Percentiles rank a stretch among this genome's conserved stretches.
Evolutionary conservation across 148 eudicot genomes (phyloP).

Genomic region (Gaultheria prostrata): DNA sequence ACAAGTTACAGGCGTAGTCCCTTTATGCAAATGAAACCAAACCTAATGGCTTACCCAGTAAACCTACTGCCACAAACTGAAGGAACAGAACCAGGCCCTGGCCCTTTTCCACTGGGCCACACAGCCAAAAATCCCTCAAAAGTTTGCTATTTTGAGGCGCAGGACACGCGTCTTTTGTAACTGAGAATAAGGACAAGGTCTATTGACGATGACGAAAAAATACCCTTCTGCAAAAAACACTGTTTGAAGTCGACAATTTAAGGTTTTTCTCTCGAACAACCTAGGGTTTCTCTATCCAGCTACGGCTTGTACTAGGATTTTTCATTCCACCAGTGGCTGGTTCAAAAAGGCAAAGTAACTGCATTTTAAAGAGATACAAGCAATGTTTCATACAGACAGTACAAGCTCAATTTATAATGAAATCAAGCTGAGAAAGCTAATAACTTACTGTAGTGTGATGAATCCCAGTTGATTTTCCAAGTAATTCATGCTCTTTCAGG

Average conservation of each 20-base stretch:
- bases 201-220: too few species aligned
- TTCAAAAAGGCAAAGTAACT: background rate
- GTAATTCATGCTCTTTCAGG: slow-evolving; percentile 92
- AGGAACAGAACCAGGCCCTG: background rate
- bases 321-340: background rate
- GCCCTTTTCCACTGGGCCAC: too few species aligned
- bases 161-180: too few species aligned
- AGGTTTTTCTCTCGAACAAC: too few species aligned
- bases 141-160: too few species aligned
- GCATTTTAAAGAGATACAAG: background rate
- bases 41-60: background rate
- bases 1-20: background rate
- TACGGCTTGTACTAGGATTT: too few species aligned
- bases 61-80: background rate
- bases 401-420: background rate
- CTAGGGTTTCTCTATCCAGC: too few species aligned
- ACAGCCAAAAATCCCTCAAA: too few species aligned
- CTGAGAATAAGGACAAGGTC: too few species aligned
- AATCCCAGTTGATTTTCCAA: slow-evolving; percentile 90
- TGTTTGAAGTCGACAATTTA: too few species aligned
- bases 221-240: too few species aligned
- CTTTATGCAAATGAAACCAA: background rate
- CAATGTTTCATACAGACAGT: background rate
- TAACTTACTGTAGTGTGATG: slow-evolving; percentile 83
- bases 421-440: background rate